Conservation (phyloP, 345 rosid species). For the Hibiscus tridactylites region DNA sequence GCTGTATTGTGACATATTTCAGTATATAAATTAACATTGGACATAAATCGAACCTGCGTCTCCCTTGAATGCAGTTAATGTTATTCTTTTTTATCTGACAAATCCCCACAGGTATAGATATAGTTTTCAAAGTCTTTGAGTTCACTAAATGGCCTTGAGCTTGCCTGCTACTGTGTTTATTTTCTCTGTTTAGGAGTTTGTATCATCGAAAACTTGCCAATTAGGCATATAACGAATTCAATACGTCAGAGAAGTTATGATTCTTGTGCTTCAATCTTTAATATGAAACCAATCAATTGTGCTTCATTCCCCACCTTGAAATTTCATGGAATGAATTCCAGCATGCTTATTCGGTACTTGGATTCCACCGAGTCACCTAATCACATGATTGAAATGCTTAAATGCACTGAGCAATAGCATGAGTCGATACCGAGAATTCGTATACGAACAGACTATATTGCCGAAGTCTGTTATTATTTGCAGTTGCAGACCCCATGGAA, state of each 20-base stretch:
- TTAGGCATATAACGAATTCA: neutral
- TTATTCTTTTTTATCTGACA: slow-evolving; percentile 68
- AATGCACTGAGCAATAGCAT: neutral
- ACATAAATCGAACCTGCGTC: no score
- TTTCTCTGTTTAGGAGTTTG: neutral
- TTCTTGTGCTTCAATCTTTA: neutral
- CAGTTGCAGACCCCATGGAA: neutral
- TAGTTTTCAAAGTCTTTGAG: slow-evolving; percentile 54
- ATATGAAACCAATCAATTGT: neutral
- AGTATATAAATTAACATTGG: no score
- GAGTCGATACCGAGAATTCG: neutral
- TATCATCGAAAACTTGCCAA: neutral
- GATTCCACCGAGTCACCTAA: neutral
- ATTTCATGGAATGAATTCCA: slow-evolving; percentile 1
- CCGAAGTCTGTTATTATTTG: neutral
- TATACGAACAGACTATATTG: neutral
- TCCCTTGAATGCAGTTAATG: slow-evolving; percentile 58
- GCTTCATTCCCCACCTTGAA: neutral
- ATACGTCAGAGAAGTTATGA: neutral
- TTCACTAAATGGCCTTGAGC: neutral
- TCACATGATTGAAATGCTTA: neutral
- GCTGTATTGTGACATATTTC: no score
- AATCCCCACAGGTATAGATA: slow-evolving; percentile 82
- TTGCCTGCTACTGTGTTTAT: neutral
- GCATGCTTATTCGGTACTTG: neutral